phyloP scores from a whole-genome alignment of 306 rosid genomes.

The Echinosophora koreensis region DNA sequence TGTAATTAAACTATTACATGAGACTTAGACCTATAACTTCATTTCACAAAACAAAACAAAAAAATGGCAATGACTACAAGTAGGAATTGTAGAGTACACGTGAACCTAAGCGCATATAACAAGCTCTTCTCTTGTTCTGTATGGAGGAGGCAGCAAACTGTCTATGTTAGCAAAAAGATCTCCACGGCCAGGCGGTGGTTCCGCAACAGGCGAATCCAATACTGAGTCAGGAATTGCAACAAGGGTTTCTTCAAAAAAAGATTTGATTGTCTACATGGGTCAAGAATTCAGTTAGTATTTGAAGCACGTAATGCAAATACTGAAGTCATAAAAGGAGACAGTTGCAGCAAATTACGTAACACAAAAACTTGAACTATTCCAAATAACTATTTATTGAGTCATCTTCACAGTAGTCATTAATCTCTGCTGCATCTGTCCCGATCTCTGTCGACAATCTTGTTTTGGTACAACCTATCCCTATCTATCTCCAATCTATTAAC shows the following conservation, averaged over 20 bases:
- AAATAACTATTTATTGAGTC: constrained; percentile 6
- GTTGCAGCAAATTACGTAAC: constrained; percentile 22
- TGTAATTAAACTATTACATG: constrained; percentile 26
- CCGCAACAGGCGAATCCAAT: constrained; percentile 74
- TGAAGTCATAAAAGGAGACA: constrained; percentile 26
- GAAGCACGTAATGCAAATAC: constrained; percentile 29
- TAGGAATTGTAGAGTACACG: constrained; percentile 23
- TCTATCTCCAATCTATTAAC: not conserved
- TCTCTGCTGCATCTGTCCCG: not conserved
- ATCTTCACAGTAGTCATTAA: not conserved
- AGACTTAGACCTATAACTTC: constrained; percentile 7
- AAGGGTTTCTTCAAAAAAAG: constrained; percentile 88
- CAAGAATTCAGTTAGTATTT: constrained; percentile 48
- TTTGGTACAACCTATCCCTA: constrained; percentile 4
- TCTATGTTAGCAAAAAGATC: constrained; percentile 68
- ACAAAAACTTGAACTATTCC: constrained; percentile 13
- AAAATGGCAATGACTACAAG: constrained; percentile 26
- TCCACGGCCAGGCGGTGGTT: constrained; percentile 56
- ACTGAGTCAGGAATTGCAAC: constrained; percentile 83
- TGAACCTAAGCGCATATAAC: constrained; percentile 58
- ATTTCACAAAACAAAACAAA: constrained; percentile 35
- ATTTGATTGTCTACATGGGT: constrained; percentile 74
- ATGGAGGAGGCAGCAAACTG: constrained; percentile 75
- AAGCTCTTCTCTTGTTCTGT: constrained; percentile 56
- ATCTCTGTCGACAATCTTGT: not conserved